Evolutionary conservation across 1,284 basidiomycete genomes (phyloP).

Genomic region (Sporisorium reilianum): DNA sequence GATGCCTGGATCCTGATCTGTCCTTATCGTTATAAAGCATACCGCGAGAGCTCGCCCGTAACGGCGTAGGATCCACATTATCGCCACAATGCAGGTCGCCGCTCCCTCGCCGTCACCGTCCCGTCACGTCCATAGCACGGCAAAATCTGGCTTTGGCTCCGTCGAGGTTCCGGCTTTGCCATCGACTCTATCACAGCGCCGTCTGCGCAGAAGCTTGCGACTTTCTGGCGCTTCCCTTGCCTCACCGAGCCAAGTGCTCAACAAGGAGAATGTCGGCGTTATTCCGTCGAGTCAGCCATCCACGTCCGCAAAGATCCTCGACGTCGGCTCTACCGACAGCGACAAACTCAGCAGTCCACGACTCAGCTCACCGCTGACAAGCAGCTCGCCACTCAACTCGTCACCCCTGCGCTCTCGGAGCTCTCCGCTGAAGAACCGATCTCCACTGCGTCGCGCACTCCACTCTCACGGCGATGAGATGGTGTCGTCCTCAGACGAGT

Average conservation of each 20-base stretch:
- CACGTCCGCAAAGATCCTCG: constrained; percentile 33
- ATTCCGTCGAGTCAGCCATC: constrained; percentile 12
- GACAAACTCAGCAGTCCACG: constrained; percentile 12
- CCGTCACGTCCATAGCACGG: not conserved
- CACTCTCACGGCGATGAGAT: constrained; percentile 17
- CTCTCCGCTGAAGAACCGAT: constrained; percentile 17
- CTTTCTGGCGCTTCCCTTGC: constrained; percentile 22
- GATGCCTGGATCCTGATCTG: not conserved
- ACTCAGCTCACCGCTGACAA: constrained; percentile 6
- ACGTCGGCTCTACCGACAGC: constrained; percentile 11
- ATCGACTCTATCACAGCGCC: constrained; percentile 13
- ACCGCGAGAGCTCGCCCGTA: not conserved
- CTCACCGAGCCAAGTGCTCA: constrained; percentile 13
- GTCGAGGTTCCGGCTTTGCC: constrained; percentile 12
- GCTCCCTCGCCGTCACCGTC: constrained; percentile 3
- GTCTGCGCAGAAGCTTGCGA: constrained; percentile 33
- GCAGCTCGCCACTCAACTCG: constrained; percentile 15
- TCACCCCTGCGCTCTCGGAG: constrained; percentile 27
- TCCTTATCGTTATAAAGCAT: not conserved
- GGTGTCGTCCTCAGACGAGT: constrained; percentile 36
- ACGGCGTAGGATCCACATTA: not conserved
- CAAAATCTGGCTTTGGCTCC: not conserved
- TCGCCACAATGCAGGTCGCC: constrained; percentile 22
- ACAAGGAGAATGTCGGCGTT: constrained; percentile 28
- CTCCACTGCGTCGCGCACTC: constrained; percentile 17